Evolutionary conservation across 2,329 filamentous ascomycete genomes (phyloP), one percentile per base, ranked within the genome.

Genomic region (Botrytis hyacinthi): DNA sequence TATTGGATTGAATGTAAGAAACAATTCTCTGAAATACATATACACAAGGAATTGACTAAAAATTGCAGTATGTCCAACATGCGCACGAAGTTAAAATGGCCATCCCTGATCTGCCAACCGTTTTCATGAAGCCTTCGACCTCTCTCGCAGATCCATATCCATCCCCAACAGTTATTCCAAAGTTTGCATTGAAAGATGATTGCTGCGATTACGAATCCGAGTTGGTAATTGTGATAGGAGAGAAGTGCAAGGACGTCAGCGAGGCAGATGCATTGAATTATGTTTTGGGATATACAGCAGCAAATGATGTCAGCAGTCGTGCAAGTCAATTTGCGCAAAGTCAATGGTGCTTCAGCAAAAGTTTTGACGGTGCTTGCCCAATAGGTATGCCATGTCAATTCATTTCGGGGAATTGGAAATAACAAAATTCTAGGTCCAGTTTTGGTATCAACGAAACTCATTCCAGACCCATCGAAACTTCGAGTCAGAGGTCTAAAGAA

Each of bases 251-350:
- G 77, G 83, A 87, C 72, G 84, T 87, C 20, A 77, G 82, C 9
- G 84, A 85, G 60, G 80, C 81, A 0, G 82, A 87, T 37, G 86
- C 86, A 22, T 76, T 85, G 35, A 82, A 84, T 68, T 86, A 87
- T 74, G 82, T 89, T 3, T 83, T 89, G 4, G 87, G 87, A 40
- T 89, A 89, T 76, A 88, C 87, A 0, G 84, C 84, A 37, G 85
- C 85, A 48, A 89, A 90, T 78, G 87, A 89, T 78, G 83, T 89
- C 0, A 86, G 85, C 10, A 85, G 84, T 18, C 83, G 87, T 9
- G 85, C 84, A 67, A 84, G 82, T 65, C 87, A 89, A 78, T 84
- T 83, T 74, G 81, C 83, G 9, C 84, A 85, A 73, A 82, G 80
- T 67, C 86, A 87, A 74, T 87, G 85, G 85, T 84, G 83, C 67